These are phyloP conservation scores for Botrytis fragariae DNA, from an alignment of 2,329 filamentous ascomycete species.

Conservation along the genomic window DNA sequence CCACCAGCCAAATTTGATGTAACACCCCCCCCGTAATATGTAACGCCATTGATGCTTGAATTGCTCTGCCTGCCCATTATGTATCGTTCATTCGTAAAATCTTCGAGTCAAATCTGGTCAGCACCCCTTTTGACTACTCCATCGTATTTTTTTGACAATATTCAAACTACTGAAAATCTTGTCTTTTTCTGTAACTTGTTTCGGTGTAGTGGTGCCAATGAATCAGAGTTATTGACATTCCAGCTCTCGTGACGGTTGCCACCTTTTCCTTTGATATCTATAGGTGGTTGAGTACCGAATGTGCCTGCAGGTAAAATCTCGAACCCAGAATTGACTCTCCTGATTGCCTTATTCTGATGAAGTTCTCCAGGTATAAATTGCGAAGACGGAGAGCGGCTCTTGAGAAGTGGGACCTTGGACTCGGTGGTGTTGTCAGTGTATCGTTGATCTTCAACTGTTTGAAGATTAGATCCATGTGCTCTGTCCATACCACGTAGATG, in stretches of 20 bases:
- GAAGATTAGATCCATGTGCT: constrained; percentile 9
- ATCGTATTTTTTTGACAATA: background rate
- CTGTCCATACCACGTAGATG: constrained; percentile 12
- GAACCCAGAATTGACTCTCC: constrained; percentile 43
- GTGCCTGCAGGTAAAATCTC: constrained; percentile 44
- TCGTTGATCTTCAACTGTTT: constrained; percentile 1
- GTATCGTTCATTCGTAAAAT: background rate
- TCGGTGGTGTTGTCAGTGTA: constrained; percentile 7
- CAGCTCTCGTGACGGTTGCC: constrained; percentile 19
- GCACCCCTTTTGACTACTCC: background rate
- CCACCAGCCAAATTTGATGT: background rate
- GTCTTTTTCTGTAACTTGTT: constrained; percentile 20
- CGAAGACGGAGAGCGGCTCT: constrained; percentile 30
- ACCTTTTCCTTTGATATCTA: constrained; percentile 25
- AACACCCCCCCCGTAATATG: background rate
- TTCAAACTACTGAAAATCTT: background rate
- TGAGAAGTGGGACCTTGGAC: constrained; percentile 20
- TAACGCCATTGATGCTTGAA: constrained; percentile 6
- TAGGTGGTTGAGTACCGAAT: constrained; percentile 30
- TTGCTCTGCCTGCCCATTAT: background rate
- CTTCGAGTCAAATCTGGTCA: background rate
- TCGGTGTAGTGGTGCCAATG: constrained; percentile 16
- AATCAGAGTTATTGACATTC: constrained; percentile 25
- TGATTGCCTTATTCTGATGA: constrained; percentile 39
- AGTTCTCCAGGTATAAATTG: constrained; percentile 40